These are phyloP conservation scores for Pholiota microspora DNA, from an alignment of 768 basidiomycete genomes.

Conservation along the genomic window DNA sequence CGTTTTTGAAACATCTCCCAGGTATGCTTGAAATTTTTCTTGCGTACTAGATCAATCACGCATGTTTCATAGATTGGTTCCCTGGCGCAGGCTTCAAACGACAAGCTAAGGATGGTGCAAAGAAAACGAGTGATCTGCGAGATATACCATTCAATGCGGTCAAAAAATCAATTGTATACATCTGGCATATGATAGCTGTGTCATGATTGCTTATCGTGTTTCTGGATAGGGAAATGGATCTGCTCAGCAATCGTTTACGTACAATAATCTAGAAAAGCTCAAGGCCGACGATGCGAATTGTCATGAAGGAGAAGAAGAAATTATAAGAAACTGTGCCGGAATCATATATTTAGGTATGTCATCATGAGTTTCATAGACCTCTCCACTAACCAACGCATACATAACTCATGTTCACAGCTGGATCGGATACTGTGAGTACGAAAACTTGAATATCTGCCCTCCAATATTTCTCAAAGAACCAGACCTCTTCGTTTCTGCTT, in stretches of 20 bases:
- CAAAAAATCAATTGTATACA: slow-evolving; percentile 25
- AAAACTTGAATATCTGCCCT: background rate
- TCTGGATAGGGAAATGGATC: slow-evolving; percentile 20
- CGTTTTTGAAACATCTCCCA: slow-evolving; percentile 29
- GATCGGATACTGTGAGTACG: slow-evolving; percentile 4
- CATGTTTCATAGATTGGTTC: slow-evolving; percentile 36
- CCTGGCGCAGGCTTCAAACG: slow-evolving; percentile 35
- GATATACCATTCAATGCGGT: slow-evolving; percentile 28
- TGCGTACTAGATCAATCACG: too few species aligned
- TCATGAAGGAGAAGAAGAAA: slow-evolving; percentile 25
- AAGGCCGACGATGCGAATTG: slow-evolving; percentile 15
- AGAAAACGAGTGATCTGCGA: slow-evolving; percentile 19
- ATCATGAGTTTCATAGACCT: too few species aligned
- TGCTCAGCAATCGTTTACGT: slow-evolving; percentile 24
- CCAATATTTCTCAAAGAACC: background rate
- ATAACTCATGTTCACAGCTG: background rate
- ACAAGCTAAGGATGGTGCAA: slow-evolving; percentile 24
- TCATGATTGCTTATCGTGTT: background rate
- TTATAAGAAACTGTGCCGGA: slow-evolving; percentile 39
- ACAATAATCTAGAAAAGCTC: slow-evolving; percentile 23
- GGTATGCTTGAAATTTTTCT: slow-evolving; percentile 19
- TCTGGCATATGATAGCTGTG: background rate
- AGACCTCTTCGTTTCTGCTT: slow-evolving; percentile 26
- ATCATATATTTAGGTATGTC: slow-evolving; percentile 26
- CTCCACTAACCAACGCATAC: too few species aligned